Evolutionary conservation across 2,329 filamentous ascomycete genomes (phyloP).

Genomic region (Coleophoma eucalyptorum): DNA sequence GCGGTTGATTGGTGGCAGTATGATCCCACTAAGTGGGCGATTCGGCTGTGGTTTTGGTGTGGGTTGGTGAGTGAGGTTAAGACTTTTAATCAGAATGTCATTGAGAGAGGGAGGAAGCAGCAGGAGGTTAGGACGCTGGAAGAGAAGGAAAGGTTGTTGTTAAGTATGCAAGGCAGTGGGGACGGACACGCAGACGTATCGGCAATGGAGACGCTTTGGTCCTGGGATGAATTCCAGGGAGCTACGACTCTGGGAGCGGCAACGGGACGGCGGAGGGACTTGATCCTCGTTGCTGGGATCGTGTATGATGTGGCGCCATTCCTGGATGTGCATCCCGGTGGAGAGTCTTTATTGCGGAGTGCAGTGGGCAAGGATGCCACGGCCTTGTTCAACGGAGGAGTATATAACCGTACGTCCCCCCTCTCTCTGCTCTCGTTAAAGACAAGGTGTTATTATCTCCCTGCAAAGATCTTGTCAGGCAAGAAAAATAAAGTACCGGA

Average conservation of each 20-base stretch:
- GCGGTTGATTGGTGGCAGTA: constrained; percentile 69
- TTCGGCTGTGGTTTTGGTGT: constrained; percentile 44
- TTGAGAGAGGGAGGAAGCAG: constrained; percentile 64
- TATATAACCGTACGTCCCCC: constrained; percentile 37
- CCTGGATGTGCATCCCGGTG: constrained; percentile 54
- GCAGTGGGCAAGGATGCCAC: constrained; percentile 65
- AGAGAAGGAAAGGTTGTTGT: constrained; percentile 49
- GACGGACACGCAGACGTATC: background rate
- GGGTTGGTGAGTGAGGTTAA: constrained; percentile 65
- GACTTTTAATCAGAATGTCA: constrained; percentile 64
- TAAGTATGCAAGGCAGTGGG: constrained; percentile 47
- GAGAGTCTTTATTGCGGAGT: constrained; percentile 61
- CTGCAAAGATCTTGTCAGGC: too few relatives aligned
- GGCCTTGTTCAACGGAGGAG: constrained; percentile 66
- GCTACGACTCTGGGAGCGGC: background rate
- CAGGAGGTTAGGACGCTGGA: constrained; percentile 57
- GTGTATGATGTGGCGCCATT: background rate
- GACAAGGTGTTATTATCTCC: background rate
- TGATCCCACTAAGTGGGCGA: constrained; percentile 68
- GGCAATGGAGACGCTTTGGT: background rate
- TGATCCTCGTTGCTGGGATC: background rate
- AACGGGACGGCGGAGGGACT: background rate
- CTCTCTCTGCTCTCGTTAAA: too few relatives aligned
- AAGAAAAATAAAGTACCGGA: too few relatives aligned
- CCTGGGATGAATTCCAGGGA: background rate